phyloP scores from a whole-genome alignment of 768 basidiomycete species.

The Leccinum rimulosum region DNA sequence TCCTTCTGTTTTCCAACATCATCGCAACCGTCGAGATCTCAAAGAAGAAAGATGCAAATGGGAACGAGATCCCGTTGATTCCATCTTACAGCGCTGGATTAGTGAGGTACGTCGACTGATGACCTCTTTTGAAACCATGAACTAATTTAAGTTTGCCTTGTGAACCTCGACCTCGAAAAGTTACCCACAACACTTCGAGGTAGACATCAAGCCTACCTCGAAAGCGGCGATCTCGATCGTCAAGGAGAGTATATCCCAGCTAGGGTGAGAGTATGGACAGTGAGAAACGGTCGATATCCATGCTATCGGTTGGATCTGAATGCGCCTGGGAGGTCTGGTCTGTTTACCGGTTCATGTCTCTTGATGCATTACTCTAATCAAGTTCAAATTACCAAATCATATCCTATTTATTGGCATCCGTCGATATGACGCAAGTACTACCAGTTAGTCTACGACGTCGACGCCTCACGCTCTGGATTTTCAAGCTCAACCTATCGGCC shows the following conservation, averaged over 20 bases:
- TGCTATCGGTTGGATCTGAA: neutral
- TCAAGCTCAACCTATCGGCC: too few species aligned
- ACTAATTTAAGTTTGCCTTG: neutral
- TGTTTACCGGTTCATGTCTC: neutral
- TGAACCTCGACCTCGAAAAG: neutral
- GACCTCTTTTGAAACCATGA: neutral
- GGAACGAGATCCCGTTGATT: constrained; percentile 6
- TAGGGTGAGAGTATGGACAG: neutral
- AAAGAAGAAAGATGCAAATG: constrained; percentile 6
- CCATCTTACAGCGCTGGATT: constrained; percentile 6
- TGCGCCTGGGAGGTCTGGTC: neutral
- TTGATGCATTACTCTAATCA: neutral
- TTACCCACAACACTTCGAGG: constrained; percentile 10
- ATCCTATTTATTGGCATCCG: neutral
- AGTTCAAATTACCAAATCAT: neutral
- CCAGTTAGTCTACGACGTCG: too few species aligned
- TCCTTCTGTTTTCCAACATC: constrained; percentile 8
- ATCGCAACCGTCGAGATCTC: constrained; percentile 9
- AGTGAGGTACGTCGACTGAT: constrained; percentile 3
- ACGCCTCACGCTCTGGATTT: too few species aligned
- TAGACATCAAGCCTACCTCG: constrained; percentile 12
- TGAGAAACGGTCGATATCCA: neutral
- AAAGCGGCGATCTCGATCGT: constrained; percentile 7
- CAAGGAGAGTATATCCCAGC: constrained; percentile 5
- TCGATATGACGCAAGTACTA: neutral